Conservation (phyloP, 805 yeast genomes). For the Ogataea sp. region DNA sequence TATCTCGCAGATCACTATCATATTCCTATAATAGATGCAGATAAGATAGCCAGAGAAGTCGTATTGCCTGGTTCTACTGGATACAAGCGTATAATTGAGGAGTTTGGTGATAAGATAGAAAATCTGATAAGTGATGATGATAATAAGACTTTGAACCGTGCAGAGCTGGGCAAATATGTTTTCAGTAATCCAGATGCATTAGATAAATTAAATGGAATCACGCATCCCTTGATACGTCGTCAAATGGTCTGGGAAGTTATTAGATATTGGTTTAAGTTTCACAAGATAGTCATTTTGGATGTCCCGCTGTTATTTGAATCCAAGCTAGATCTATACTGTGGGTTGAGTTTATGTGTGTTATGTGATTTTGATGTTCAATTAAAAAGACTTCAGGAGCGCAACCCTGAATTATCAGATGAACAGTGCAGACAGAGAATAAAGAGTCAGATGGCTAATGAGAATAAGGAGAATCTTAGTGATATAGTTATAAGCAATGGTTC, state of each 20-base stretch:
- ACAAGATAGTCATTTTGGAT: constrained; percentile 65
- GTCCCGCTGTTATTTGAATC: constrained; percentile 88
- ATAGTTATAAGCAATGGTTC: constrained; percentile 57
- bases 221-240: constrained; percentile 80
- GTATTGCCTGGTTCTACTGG: constrained; percentile 76
- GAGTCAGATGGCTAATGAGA: constrained; percentile 65
- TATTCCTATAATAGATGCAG: constrained; percentile 78
- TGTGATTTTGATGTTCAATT: constrained; percentile 54
- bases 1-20: constrained; percentile 42
- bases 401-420: constrained; percentile 51
- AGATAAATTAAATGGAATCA: constrained; percentile 55
- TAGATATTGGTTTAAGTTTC: constrained; percentile 47
- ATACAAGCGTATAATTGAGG: constrained; percentile 51
- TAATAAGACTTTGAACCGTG: constrained; percentile 48
- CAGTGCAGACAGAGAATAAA: constrained; percentile 69
- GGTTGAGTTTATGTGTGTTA: constrained; percentile 57
- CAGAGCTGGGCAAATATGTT: constrained; percentile 69
- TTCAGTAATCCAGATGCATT: constrained; percentile 62
- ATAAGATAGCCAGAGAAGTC: constrained; percentile 75
- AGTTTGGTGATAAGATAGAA: constrained; percentile 50
- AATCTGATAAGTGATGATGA: constrained; percentile 36
- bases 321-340: constrained; percentile 63
- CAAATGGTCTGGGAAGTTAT: constrained; percentile 55
- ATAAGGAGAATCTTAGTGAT: constrained; percentile 54
- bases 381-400: constrained; percentile 55